phyloP scores from a whole-genome alignment of 2,329 filamentous ascomycete genomes.

The Talaromyces sp. region DNA sequence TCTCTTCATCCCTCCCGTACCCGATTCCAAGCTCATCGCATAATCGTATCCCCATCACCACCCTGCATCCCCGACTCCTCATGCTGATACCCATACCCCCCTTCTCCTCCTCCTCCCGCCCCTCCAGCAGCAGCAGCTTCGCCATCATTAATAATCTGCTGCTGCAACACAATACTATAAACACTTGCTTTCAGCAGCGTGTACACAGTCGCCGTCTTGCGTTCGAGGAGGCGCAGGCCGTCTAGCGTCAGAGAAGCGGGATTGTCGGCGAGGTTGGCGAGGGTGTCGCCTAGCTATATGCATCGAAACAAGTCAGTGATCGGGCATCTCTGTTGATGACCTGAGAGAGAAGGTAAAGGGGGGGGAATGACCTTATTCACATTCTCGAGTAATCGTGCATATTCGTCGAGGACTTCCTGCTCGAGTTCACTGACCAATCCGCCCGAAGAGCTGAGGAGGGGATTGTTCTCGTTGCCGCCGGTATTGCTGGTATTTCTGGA shows the following conservation, averaged over 20 bases:
- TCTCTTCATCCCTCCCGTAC: too few relatives aligned
- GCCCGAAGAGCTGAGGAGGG: constrained; percentile 39
- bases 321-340: background rate
- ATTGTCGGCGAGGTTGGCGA: constrained; percentile 61
- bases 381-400: constrained; percentile 80
- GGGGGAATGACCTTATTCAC: constrained; percentile 70
- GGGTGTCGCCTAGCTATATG: constrained; percentile 34
- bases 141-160: constrained; percentile 76
- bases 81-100: constrained; percentile 26
- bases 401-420: constrained; percentile 93
- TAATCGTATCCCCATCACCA: constrained; percentile 11
- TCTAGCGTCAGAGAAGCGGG: constrained; percentile 74
- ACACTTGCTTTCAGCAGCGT: constrained; percentile 96
- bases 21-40: background rate
- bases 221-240: constrained; percentile 79
- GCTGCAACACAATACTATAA: constrained; percentile 97
- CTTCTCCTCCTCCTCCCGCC: constrained; percentile 21
- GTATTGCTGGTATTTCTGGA: constrained; percentile 11
- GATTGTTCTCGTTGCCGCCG: constrained; percentile 30
- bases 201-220: constrained; percentile 92
- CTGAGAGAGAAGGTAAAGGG: background rate
- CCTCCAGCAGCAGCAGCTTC: constrained; percentile 24
- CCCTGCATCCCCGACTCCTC: constrained; percentile 20
- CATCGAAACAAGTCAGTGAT: background rate
- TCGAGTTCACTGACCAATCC: constrained; percentile 69